Percentiles rank a stretch among this genome's conserved stretches.
phyloP scores from a whole-genome alignment of 257 asterid genomes.

The Primulina eburnea region DNA sequence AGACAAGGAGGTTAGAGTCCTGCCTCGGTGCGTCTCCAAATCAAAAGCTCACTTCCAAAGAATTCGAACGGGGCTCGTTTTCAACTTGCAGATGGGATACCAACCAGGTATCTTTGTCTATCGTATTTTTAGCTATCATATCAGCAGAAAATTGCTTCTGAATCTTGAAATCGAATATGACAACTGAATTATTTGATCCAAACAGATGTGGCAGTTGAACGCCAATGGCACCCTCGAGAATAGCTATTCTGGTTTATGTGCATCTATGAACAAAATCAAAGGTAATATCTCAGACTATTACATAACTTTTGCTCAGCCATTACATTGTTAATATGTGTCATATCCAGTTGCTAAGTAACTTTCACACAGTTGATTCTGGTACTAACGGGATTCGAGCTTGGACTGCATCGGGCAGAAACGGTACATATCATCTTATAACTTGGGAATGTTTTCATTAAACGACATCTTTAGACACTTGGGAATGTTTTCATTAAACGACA shows the following conservation, averaged over 20 bases:
- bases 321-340: not conserved
- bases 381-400: constrained; percentile 58
- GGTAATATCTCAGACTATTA: constrained; percentile 38
- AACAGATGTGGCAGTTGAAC: constrained; percentile 87
- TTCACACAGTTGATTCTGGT: constrained; percentile 44
- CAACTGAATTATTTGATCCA: constrained; percentile 4
- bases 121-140: not conserved
- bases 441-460: not conserved
- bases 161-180: not conserved
- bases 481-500: not conserved
- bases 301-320: not conserved
- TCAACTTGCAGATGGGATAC: constrained; percentile 63
- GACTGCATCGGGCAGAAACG: constrained; percentile 75
- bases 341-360: constrained; percentile 22
- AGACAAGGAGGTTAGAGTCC: constrained; percentile 38
- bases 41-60: constrained; percentile 60
- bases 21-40: constrained; percentile 73
- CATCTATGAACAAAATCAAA: constrained; percentile 48
- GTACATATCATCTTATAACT: constrained; percentile 34
- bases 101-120: constrained; percentile 54
- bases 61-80: constrained; percentile 56
- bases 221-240: constrained; percentile 66
- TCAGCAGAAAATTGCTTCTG: not conserved
- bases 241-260: constrained; percentile 82
- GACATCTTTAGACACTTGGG: constrained; percentile 2